Percentiles rank a stretch among this genome's conserved stretches.
These are phyloP conservation scores for Magnaporthiopsis poae DNA, from an alignment of 2,329 filamentous ascomycete species.

Conservation along the genomic window DNA sequence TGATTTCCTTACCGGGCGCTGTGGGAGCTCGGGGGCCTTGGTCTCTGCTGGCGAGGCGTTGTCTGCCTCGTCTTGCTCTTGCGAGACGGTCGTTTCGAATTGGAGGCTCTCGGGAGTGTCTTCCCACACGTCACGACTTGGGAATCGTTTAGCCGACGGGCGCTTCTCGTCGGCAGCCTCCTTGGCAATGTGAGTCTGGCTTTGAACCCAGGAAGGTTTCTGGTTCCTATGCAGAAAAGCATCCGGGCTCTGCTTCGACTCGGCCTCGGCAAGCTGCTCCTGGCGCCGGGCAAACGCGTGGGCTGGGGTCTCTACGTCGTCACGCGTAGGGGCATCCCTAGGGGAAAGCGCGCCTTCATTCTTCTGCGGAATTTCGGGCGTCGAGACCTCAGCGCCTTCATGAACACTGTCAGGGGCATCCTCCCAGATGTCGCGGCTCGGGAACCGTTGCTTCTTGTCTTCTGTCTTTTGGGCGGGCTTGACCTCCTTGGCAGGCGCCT, in stretches of 20 bases:
- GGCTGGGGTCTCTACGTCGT: conserved; percentile 43
- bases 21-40: conserved; percentile 46
- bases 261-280: conserved; percentile 54
- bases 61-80: conserved; percentile 41
- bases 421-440: conserved; percentile 94
- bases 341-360: conserved; percentile 18
- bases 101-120: conserved; percentile 77
- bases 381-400: conserved; percentile 70
- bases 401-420: conserved; percentile 82
- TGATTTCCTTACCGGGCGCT: conserved; percentile 37
- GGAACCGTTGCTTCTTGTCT: conserved; percentile 62
- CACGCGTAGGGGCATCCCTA: conserved; percentile 20
- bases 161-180: conserved; percentile 40
- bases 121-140: conserved; percentile 90
- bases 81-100: conserved; percentile 64
- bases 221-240: conserved; percentile 45
- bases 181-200: conserved; percentile 40
- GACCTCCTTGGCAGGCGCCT: conserved; percentile 27
- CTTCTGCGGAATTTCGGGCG: conserved; percentile 50
- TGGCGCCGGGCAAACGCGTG: conserved; percentile 58
- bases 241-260: conserved; percentile 32
- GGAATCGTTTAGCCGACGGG: conserved; percentile 61
- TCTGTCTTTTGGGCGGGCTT: conserved; percentile 35
- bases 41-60: conserved; percentile 29
- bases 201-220: conserved; percentile 36